These are phyloP conservation scores for Phanerodontia chrysosporium DNA, from an alignment of 768 basidiomycete genomes.

Conservation along the genomic window DNA sequence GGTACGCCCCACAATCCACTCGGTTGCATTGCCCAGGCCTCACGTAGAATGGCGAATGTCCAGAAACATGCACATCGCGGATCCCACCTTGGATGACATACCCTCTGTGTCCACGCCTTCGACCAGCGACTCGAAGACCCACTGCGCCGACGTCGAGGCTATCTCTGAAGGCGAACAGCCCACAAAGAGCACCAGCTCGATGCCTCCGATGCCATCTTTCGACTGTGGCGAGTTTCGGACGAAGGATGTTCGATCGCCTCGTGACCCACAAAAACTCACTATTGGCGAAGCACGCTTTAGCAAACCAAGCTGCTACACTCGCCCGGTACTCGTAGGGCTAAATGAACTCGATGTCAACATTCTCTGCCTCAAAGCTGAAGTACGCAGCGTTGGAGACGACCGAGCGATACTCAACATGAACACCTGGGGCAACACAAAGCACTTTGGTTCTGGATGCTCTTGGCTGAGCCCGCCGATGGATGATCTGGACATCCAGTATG, in stretches of 20 bases:
- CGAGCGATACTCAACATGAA: not conserved
- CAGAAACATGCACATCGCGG: too few relatives aligned
- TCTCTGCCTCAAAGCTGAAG: not conserved
- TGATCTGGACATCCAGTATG: slow-evolving; percentile 1
- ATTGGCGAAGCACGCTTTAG: not conserved
- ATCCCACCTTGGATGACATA: too few relatives aligned
- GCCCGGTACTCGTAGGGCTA: not conserved
- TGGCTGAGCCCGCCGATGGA: not conserved
- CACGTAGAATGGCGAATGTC: too few relatives aligned
- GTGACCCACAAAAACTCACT: not conserved
- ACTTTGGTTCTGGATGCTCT: not conserved
- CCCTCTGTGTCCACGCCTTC: too few relatives aligned
- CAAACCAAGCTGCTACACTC: not conserved
- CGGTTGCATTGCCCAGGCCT: too few relatives aligned
- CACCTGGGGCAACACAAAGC: not conserved
- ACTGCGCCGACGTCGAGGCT: too few relatives aligned
- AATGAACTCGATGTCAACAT: not conserved
- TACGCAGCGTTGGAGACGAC: not conserved
- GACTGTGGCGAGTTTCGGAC: not conserved
- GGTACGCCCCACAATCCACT: too few relatives aligned
- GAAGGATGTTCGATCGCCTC: not conserved
- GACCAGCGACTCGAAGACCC: too few relatives aligned
- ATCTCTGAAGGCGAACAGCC: too few relatives aligned
- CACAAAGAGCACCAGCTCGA: too few relatives aligned
- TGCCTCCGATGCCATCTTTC: not conserved